A percentile compares a stretch with the other conserved stretches of the same genome.
Conservation (phyloP, 768 basidiomycete species). For the Mycena albidolilacea region DNA sequence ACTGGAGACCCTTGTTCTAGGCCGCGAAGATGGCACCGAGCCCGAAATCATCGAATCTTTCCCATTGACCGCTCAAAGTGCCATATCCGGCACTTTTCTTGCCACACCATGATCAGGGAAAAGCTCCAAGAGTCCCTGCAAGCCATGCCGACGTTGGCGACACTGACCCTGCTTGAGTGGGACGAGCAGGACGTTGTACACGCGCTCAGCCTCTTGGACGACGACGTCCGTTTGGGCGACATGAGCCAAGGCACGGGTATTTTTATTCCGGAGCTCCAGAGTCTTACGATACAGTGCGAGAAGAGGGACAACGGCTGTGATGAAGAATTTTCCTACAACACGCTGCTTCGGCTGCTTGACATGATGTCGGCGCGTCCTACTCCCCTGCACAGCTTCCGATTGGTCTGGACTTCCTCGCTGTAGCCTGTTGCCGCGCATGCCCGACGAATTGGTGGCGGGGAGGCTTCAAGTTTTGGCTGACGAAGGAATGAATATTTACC, state of each 20-base stretch:
- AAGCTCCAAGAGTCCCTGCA: constrained; percentile 5
- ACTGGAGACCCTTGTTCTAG: constrained; percentile 9
- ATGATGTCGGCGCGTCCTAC: constrained; percentile 1
- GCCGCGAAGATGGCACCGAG: background rate
- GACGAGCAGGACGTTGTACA: constrained; percentile 4
- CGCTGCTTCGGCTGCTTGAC: constrained; percentile 1
- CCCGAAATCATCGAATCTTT: background rate
- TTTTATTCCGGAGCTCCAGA: constrained; percentile 13
- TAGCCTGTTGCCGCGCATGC: constrained; percentile 22
- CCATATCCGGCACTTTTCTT: constrained; percentile 4
- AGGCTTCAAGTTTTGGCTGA: background rate
- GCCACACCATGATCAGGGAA: background rate
- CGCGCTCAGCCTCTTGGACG: constrained; percentile 1
- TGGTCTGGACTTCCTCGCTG: constrained; percentile 22
- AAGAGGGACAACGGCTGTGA: background rate
- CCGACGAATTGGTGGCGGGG: background rate
- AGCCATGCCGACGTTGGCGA: constrained; percentile 1
- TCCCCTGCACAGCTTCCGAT: background rate
- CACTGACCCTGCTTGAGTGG: constrained; percentile 11
- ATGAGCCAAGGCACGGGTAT: background rate
- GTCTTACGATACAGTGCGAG: constrained; percentile 5
- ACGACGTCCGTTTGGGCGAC: background rate
- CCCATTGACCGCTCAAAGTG: background rate
- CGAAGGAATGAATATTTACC: constrained; percentile 14
- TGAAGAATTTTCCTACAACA: constrained; percentile 19